Percentiles rank a stretch among this genome's conserved stretches.
These are phyloP conservation scores for Candida tallmaniae DNA, from an alignment of 805 yeast genomes.

Conservation along the genomic window DNA sequence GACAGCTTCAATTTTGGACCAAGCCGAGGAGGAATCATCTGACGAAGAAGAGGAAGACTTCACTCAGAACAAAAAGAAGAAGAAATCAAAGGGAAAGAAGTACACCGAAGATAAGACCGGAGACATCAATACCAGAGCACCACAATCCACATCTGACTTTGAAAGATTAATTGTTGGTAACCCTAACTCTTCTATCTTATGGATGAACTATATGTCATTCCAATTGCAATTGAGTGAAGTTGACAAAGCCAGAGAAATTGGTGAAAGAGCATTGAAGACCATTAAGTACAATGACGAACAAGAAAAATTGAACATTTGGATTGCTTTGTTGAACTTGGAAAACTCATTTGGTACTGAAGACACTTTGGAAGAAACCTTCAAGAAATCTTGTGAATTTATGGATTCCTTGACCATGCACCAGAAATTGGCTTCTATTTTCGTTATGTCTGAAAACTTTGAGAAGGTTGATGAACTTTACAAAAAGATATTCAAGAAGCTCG, in stretches of 20 bases:
- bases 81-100: constrained; percentile 45
- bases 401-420: constrained; percentile 80
- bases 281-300: constrained; percentile 88
- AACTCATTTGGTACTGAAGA: constrained; percentile 88
- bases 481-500: constrained; percentile 69
- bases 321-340: constrained; percentile 90
- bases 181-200: constrained; percentile 87
- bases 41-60: constrained; percentile 49
- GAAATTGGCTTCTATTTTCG: constrained; percentile 70
- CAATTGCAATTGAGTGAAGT: constrained; percentile 90
- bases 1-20: constrained; percentile 87
- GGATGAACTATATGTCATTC: constrained; percentile 99
- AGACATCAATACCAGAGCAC: constrained; percentile 77
- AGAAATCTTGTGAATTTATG: constrained; percentile 85
- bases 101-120: constrained; percentile 77
- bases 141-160: constrained; percentile 87
- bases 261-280: constrained; percentile 85
- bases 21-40: constrained; percentile 57
- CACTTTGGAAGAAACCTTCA: constrained; percentile 73
- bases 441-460: constrained; percentile 64
- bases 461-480: constrained; percentile 69
- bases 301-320: constrained; percentile 93
- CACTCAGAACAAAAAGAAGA: constrained; percentile 41
- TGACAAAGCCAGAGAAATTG: constrained; percentile 92
- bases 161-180: constrained; percentile 88